These are phyloP conservation scores for Oryza coarctata DNA, from an alignment of 176 grass and related monocot genomes.

Conservation along the genomic window DNA sequence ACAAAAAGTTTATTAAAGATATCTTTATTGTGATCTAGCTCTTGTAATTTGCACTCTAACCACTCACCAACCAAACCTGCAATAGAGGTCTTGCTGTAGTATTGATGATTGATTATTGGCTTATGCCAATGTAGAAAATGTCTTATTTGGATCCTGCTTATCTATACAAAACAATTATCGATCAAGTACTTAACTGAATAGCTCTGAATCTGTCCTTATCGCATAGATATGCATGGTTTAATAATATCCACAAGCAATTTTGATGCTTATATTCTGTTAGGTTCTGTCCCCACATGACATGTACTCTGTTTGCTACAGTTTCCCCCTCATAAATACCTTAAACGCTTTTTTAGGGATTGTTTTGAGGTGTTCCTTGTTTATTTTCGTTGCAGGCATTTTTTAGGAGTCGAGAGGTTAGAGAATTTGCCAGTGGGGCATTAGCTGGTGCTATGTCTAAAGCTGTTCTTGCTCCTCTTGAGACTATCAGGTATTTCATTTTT, in stretches of 20 bases:
- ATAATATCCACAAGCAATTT: not conserved
- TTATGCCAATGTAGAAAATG: not conserved
- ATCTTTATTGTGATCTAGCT: not conserved
- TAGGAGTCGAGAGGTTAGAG: slow-evolving; percentile 57
- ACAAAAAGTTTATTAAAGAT: not conserved
- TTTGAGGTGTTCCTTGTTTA: not conserved
- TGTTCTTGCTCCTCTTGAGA: slow-evolving; percentile 84
- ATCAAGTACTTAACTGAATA: not conserved
- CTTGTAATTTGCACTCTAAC: not conserved
- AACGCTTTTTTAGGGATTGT: not conserved
- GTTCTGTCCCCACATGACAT: no score
- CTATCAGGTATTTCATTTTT: slow-evolving; percentile 50
- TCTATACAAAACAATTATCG: not conserved
- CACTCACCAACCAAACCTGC: not conserved
- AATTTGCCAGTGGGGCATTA: slow-evolving; percentile 81
- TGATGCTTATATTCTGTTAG: not conserved
- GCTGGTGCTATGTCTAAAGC: slow-evolving; percentile 93
- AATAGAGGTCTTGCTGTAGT: not conserved
- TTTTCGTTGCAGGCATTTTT: slow-evolving; percentile 47
- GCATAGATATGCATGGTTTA: not conserved
- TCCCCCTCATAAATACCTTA: not conserved
- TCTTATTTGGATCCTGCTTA: not conserved
- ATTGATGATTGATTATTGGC: not conserved
- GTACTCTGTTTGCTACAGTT: not conserved
- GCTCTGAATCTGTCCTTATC: not conserved